phyloP scores from a whole-genome alignment of 495 filamentous ascomycete genomes.

The Usnea hakonensis region DNA sequence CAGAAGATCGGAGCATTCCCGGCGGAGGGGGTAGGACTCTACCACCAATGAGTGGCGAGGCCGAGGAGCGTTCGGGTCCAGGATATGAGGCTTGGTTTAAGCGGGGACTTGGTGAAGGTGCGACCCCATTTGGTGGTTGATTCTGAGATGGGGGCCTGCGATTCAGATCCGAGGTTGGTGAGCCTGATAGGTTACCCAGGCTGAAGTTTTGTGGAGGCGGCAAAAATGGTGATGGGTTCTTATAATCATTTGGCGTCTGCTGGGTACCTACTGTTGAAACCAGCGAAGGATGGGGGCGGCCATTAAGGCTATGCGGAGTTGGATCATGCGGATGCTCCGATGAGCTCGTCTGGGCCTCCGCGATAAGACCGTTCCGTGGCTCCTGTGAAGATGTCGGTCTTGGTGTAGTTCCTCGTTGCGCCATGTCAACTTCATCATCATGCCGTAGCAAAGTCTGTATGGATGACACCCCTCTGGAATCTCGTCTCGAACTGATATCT shows the following conservation, averaged over 20 bases:
- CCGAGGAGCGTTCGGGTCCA: slow-evolving; percentile 20
- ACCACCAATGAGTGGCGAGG: slow-evolving; percentile 14
- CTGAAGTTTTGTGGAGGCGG: slow-evolving; percentile 19
- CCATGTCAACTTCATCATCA: slow-evolving; percentile 20
- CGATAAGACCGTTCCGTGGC: neutral
- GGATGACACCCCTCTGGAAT: slow-evolving; percentile 18
- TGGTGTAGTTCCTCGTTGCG: slow-evolving; percentile 15
- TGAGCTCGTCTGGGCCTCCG: slow-evolving; percentile 5
- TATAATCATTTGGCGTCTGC: neutral
- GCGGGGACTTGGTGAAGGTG: slow-evolving; percentile 19
- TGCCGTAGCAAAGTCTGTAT: slow-evolving; percentile 20
- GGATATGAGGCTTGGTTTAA: slow-evolving; percentile 15
- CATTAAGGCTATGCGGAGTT: slow-evolving; percentile 2
- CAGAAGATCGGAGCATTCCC: slow-evolving; percentile 23
- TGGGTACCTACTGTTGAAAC: neutral
- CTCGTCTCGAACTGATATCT: slow-evolving; percentile 13
- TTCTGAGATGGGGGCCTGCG: slow-evolving; percentile 20
- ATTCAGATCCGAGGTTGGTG: slow-evolving; percentile 15
- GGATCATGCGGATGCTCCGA: neutral
- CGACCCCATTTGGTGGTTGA: slow-evolving; percentile 13
- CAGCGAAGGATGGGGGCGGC: neutral
- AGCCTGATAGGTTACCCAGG: slow-evolving; percentile 15
- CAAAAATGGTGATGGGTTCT: slow-evolving; percentile 18
- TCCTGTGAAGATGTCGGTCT: slow-evolving; percentile 35
- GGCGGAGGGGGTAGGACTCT: slow-evolving; percentile 24